Base-by-base conservation (phyloP, 768 basidiomycete species). In the Tulasnella sp. region DNA sequence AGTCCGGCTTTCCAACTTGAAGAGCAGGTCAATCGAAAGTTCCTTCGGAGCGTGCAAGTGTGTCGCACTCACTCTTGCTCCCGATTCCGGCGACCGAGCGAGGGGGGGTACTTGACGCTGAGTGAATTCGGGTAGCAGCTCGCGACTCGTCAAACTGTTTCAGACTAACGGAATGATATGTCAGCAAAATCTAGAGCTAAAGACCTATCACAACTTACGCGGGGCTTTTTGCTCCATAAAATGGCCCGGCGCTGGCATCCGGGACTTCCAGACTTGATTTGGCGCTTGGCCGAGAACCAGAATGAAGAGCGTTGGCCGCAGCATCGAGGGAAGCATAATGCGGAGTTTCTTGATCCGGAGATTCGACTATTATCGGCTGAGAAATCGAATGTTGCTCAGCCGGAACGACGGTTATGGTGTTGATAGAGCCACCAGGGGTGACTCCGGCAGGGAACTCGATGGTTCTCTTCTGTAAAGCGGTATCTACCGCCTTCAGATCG, bases 1-100 rank as follows among this genome's bases (percentile, higher is more conserved):
- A 98, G 78, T 99, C 97, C 5, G 97, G 97, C 80, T 96, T 98
- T 69, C 92, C 90, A 63, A 96, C 93, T 95, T 14, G 16, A 47
- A 37, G 67, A 69, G 47, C 68, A 16, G 40, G 68, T 62, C 29
- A 34, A 35, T 41, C 22, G 40, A 41, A 71, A 41, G 29, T 39
- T 44, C 70, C 42, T 74, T 47, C 26, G 39, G 36, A 65, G 73
- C 36, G 71, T 63, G 39, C 70, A 16, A 26, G 64, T 36, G n/a
- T 44, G 67, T 19, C 29, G 47, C 9, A 76, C 79, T 66, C 75
- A 92, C 93, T 93, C 84, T 94, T 95, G 75, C 87, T 89, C 40
- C 93, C 93, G 73, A 95, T 95, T 16, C 93, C 93, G 73, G 91
- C 91, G 2, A 95, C 93, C 12, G 92, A 89, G 72, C 85, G 84